Evolutionary conservation across 768 basidiomycete species (phyloP).

Genomic region (Tremella fuciformis): DNA sequence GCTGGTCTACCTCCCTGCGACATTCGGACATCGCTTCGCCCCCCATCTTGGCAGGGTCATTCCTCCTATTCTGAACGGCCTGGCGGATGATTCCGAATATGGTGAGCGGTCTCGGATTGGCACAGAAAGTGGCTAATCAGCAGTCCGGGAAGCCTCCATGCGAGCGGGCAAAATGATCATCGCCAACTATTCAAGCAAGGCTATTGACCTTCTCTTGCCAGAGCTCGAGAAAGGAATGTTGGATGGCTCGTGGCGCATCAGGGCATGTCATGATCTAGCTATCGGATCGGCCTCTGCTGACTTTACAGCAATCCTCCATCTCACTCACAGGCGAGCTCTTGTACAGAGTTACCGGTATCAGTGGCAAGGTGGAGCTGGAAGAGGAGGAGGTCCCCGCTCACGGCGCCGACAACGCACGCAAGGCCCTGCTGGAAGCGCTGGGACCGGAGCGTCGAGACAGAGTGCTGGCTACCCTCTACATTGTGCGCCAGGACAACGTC

Average conservation of each 20-base stretch:
- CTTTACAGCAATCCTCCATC: conserved; percentile 79
- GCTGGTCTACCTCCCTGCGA: conserved; percentile 89
- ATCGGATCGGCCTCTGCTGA: background rate
- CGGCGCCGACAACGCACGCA: conserved; percentile 73
- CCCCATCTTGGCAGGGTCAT: conserved; percentile 95
- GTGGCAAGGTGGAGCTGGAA: conserved; percentile 76
- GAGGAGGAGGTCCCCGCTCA: conserved; percentile 62
- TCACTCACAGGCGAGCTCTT: conserved; percentile 91
- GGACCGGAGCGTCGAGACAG: conserved; percentile 85
- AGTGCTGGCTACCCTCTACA: conserved; percentile 82
- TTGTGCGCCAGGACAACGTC: conserved; percentile 90
- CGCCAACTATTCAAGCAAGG: conserved; percentile 83
- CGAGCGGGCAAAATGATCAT: conserved; percentile 98
- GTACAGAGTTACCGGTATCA: conserved; percentile 95
- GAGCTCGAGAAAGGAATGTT: conserved; percentile 95
- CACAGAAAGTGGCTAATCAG: background rate
- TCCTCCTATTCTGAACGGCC: conserved; percentile 80
- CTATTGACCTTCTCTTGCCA: conserved; percentile 88
- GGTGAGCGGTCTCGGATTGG: conserved; percentile 24
- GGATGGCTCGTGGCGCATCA: conserved; percentile 88
- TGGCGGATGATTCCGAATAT: conserved; percentile 90
- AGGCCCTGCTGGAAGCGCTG: conserved; percentile 80
- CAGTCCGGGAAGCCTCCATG: conserved; percentile 94
- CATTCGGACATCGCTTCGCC: conserved; percentile 93
- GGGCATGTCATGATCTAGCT: conserved; percentile 61